A percentile compares a stretch with the other conserved stretches of the same genome.
Conservation (phyloP, 1,284 basidiomycete genomes). For the Leccinum fallax region DNA sequence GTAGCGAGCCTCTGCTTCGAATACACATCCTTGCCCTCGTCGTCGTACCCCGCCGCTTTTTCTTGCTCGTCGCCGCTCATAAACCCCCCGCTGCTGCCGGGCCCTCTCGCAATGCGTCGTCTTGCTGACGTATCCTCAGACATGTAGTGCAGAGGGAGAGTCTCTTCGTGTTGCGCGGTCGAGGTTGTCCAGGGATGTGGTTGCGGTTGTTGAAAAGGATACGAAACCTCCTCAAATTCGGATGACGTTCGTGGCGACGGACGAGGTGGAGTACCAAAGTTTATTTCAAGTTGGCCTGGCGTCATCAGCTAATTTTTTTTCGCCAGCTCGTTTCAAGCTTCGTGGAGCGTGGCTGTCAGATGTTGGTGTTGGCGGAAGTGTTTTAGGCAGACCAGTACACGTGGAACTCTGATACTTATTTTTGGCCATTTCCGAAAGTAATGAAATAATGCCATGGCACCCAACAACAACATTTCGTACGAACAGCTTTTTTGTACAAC, state of each 20-base stretch:
- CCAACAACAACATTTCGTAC: slow-evolving; percentile 17
- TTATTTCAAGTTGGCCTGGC: slow-evolving; percentile 66
- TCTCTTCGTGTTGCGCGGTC: slow-evolving; percentile 46
- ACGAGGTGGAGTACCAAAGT: slow-evolving; percentile 61
- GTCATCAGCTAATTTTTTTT: slow-evolving; percentile 48
- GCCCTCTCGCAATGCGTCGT: slow-evolving; percentile 54
- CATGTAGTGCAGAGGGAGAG: slow-evolving; percentile 73
- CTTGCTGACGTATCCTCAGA: slow-evolving; percentile 64
- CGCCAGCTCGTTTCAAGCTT: neutral
- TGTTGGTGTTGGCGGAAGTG: neutral
- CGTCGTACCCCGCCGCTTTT: slow-evolving; percentile 49
- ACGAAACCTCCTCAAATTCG: slow-evolving; percentile 70
- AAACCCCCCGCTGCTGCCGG: slow-evolving; percentile 40
- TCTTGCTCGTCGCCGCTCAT: slow-evolving; percentile 41
- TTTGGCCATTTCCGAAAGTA: neutral
- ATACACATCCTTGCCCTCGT: slow-evolving; percentile 76
- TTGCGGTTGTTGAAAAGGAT: slow-evolving; percentile 49
- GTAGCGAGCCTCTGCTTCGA: slow-evolving; percentile 56
- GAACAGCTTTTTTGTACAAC: slow-evolving; percentile 22
- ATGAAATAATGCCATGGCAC: neutral
- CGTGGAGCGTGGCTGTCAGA: neutral
- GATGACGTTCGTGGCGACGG: slow-evolving; percentile 50
- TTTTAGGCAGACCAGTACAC: slow-evolving; percentile 7
- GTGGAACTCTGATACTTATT: slow-evolving; percentile 10
- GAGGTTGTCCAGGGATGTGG: slow-evolving; percentile 37